Evolutionary conservation across 306 rosid genomes (phyloP).

Genomic region (Purshia tridentata): DNA sequence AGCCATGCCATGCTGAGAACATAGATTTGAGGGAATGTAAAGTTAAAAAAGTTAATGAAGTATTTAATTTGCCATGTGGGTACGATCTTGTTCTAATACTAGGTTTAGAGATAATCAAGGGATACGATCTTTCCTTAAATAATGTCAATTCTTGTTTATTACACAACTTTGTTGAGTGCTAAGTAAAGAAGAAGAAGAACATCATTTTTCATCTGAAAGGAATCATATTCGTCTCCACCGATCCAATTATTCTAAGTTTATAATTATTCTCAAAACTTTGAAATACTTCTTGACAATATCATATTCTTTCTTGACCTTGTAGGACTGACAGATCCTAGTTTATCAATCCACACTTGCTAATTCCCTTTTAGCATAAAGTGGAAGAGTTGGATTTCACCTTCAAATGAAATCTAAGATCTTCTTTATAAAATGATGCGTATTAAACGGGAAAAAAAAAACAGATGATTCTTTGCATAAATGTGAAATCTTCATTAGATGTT

Average conservation of each 20-base stretch:
- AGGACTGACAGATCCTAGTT: conserved; percentile 4
- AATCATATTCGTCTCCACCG: conserved; percentile 34
- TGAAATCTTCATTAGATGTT: too few relatives aligned
- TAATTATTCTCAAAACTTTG: conserved; percentile 28
- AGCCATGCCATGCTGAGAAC: not conserved
- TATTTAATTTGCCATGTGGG: too few relatives aligned
- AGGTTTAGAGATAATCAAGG: not conserved
- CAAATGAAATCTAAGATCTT: not conserved
- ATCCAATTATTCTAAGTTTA: conserved; percentile 7
- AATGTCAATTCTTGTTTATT: conserved; percentile 12
- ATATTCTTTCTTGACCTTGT: not conserved
- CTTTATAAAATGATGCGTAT: too few relatives aligned
- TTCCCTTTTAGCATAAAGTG: not conserved
- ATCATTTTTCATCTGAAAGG: conserved; percentile 34
- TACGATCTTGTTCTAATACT: not conserved
- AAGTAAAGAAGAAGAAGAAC: conserved; percentile 14
- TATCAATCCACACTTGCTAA: not conserved
- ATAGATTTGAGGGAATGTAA: not conserved
- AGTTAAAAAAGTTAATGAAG: too few relatives aligned
- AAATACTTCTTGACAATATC: too few relatives aligned
- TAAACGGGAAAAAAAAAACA: too few relatives aligned
- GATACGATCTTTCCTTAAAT: not conserved
- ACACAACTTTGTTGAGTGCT: conserved; percentile 8
- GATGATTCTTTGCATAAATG: too few relatives aligned
- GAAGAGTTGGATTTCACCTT: not conserved